Evolutionary conservation across 306 rosid species (phyloP).

Genomic region (Lotus japonicus): DNA sequence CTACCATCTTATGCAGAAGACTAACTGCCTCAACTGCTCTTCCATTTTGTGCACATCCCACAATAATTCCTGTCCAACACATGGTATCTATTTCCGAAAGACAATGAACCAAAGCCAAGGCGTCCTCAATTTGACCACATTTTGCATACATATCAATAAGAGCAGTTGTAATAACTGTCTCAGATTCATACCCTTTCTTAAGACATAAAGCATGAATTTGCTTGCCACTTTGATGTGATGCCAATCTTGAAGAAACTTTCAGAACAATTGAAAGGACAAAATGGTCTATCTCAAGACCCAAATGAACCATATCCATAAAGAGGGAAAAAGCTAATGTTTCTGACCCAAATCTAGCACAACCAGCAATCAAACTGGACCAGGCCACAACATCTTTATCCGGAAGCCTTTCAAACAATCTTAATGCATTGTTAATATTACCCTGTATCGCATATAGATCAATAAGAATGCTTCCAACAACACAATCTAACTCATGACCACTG

Average conservation of each 20-base stretch:
- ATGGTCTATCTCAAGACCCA: conserved; percentile 56
- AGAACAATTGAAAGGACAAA: conserved; percentile 58
- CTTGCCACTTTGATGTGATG: conserved; percentile 68
- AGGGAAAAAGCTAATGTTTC: conserved; percentile 47
- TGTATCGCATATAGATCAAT: conserved; percentile 50
- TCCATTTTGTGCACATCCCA: conserved; percentile 93
- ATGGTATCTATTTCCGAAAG: conserved; percentile 47
- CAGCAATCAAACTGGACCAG: conserved; percentile 81
- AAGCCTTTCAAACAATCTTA: conserved; percentile 57
- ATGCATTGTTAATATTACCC: conserved; percentile 46
- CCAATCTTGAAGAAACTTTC: conserved; percentile 58
- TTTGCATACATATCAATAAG: conserved; percentile 76
- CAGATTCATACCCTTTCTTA: conserved; percentile 66
- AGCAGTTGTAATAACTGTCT: conserved; percentile 59
- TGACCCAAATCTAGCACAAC: conserved; percentile 59
- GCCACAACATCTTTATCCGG: conserved; percentile 60
- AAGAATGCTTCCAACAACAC: conserved; percentile 74
- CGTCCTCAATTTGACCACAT: conserved; percentile 78
- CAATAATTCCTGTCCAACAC: conserved; percentile 89
- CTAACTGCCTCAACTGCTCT: conserved; percentile 55
- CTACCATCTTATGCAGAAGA: conserved; percentile 54
- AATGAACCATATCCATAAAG: conserved; percentile 49
- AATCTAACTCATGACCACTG: conserved; percentile 54
- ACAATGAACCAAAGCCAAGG: conserved; percentile 48
- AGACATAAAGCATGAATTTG: conserved; percentile 66